Evolutionary conservation across 768 basidiomycete genomes (phyloP).

Genomic region (Leccinellum luteum): DNA sequence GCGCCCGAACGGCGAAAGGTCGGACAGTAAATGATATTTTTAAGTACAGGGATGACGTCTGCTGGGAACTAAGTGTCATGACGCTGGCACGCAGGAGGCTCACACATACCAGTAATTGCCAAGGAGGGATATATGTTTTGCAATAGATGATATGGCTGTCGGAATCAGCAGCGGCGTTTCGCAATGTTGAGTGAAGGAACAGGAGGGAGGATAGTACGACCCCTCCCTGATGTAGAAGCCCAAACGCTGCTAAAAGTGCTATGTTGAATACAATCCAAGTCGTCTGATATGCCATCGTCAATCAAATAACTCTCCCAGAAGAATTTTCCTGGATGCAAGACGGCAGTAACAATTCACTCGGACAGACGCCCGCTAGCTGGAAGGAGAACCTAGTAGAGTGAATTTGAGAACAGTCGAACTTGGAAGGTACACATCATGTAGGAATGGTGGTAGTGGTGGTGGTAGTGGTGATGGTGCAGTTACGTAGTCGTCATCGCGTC

Average conservation of each 20-base stretch:
- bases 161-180: not conserved
- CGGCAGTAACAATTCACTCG: constrained; percentile 10
- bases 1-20: constrained; percentile 34
- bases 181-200: constrained; percentile 31
- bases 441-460: too few species aligned
- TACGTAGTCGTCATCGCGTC: too few species aligned
- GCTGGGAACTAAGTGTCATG: not conserved
- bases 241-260: constrained; percentile 32
- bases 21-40: constrained; percentile 20
- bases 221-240: constrained; percentile 39
- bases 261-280: constrained; percentile 30
- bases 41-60: constrained; percentile 28
- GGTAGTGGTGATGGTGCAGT: too few species aligned
- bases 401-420: constrained; percentile 40
- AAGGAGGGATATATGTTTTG: constrained; percentile 41
- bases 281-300: constrained; percentile 13
- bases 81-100: not conserved
- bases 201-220: constrained; percentile 38
- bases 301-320: constrained; percentile 32
- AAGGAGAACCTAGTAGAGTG: constrained; percentile 20
- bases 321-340: too few species aligned
- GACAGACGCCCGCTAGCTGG: constrained; percentile 4
- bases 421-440: constrained; percentile 37
- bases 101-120: constrained; percentile 31
- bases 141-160: constrained; percentile 32